Evolutionary conservation across 1,139 yeast species (phyloP), one percentile per base, ranked within the genome.

Genomic region (Geotrichum histeridarum): DNA sequence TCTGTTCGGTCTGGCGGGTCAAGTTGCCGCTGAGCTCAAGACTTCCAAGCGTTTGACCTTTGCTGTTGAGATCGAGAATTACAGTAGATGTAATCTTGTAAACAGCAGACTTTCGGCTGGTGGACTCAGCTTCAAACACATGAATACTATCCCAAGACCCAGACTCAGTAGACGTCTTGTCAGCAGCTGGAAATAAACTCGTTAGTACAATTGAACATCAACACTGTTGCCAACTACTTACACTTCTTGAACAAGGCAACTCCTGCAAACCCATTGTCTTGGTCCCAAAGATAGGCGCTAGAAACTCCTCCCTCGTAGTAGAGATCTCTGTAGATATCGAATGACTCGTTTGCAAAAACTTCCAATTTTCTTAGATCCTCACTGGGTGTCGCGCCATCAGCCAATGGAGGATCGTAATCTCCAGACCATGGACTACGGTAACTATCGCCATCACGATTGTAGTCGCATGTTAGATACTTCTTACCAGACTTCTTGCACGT

Each of bases 301-400:
- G 95, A 85, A 45, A 86, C 77, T 17, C 96, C 94, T 38, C 98
- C 97, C 69, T 91, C 98, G 69, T 90, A 93, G 73, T 93, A 93
- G 63, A 93, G 73, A 67, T 93, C 99, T 60, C 97, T 78, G 72
- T 93, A 93, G 42, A 93, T 80, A 65, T 91, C 98, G 69, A 93
- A 89, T 8, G 97, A 86, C 60, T 89, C 94, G 69, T 93, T 93
- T 59, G 95, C 93, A 61, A 83, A 77, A 31, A 80, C 68, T 70
- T 93, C 99, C 63, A 93, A 74, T 63, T 82, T 79, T 63, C 98
- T 77, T 58, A 93, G 75, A 36, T 73, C 73, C 1, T 73, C 73
- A 11, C 88, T 78, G 7, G 98, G 97, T 61, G 75, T 82, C 5
- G 95, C 93, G 1, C 81, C 90, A 37, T 79, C 85, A 12, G 74